Evolutionary conservation across 768 basidiomycete species (phyloP), one percentile per base, ranked within the genome.

Genomic region (Tricholoma terreum): DNA sequence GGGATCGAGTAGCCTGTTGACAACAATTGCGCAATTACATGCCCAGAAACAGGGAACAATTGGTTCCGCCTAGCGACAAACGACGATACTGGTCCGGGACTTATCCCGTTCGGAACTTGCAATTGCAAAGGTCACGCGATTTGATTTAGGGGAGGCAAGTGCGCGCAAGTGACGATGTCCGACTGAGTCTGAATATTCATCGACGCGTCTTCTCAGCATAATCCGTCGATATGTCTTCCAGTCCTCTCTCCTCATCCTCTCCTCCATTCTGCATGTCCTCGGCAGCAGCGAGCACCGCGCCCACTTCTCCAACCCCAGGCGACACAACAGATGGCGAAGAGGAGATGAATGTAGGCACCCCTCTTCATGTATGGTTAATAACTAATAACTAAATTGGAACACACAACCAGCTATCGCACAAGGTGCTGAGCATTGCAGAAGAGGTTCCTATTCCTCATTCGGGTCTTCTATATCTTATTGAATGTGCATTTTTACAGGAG

Each of bases 401-500:
- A 21, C 15, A 42, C 10, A 45, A 40, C 36, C 53, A 58, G 17
- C 36, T 50, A 6, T 51, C 55, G 6, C 55, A 52, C 19, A 48
- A 60, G 51, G 55, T 17, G 5, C 48, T 53, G 12, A 52, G 51
- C 4, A 34, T 40, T 22, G 53, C 50, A 9, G 60, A 67, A 30
- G 58, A 63, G 54, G 59, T 67, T 30, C 12, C 59, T 57, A 2
- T 1, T 1, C 30, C 15, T 1, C 33, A 19, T 27, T 35, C n/a
- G 10, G 30, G 40, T 5, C 24, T 36, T 17, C 22, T 17, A 11
- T 12, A 9, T 17, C 24, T 48, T 50, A 6, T 34, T 19, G 22
- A 40, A 30, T 51, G 3, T 56, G 30, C 12, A 11, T 2, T 33
- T 58, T 12, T n/a, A 6, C 38, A 85, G 82, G 83, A 82, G 58